Base-by-base conservation (phyloP, 176 grass and related monocot species). In the Poa pratensis region DNA sequence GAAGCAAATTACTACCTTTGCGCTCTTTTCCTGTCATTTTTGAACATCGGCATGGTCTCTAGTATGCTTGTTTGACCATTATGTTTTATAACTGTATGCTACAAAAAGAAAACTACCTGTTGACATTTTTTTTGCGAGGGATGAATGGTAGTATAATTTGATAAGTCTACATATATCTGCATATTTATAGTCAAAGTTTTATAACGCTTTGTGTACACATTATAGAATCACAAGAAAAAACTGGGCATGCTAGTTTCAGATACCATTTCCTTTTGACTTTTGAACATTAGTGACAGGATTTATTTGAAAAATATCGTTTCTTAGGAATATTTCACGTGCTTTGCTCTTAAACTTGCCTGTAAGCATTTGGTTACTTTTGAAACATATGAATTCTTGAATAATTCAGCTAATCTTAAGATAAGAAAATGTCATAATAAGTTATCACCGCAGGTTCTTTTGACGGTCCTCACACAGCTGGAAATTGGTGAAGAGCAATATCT, bases 401-500 rank as follows among this genome's bases (percentile, higher is more conserved):
- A 9, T 22, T 5, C 16, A 40, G 27, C 71, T 85, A 74, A 46
- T 67, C 76, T 76, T 84, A 19, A 32, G 20, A 83, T 89, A 50
- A 35, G 55, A 83, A 26, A 5, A 82, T 74, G 18, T 45, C 45
- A 19, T 77, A 40, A 81, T 67, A 66, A 72, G 40, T 73, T 76
- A 26, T 52, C 65, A 61, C 60, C 86, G 77, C 70, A 98, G 96
- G 96, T 94, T 69, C 85, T 98, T 51, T 86, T 95, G 77, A 98
- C 96, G 48, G 82, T 95, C 53, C 91, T 98, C 76, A 98, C 93
- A 77, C 91, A 93, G 62, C 86, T 98, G 69, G 96, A 98, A 92
- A 98, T 98, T 6, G 91, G 93, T 28, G 93, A 92, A 71, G 85
- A 95, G 57, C 91, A 98, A 81, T 98, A 95, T 88, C 68, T 98